Base-by-base conservation (phyloP, 495 filamentous ascomycete species). In the Rostrohypoxylon terebratum region DNA sequence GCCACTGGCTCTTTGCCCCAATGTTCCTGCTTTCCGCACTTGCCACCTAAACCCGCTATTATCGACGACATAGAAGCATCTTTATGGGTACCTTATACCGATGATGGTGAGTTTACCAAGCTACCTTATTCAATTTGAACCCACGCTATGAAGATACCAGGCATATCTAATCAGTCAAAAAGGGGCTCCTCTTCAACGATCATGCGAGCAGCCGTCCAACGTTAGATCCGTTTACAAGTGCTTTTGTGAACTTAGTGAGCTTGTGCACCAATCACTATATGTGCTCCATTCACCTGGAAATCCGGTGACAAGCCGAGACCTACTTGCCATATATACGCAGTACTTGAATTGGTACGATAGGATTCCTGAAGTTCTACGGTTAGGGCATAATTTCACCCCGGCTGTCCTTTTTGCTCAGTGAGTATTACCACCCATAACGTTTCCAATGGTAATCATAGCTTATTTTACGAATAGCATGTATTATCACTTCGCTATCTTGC, bases 191-290 rank as follows among this genome's bases (percentile, higher is more conserved):
- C 71, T 84, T 7, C 82, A 84, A 50, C 80, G 78, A 54, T 82
- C 82, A 3, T 86, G 81, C 68, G 83, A 83, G 42, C 85, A 87
- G 65, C 84, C 85, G 0, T 86, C 83, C 10, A 87, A 87, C 60
- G 84, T 88, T 25, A 79, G 85, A 31, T 88, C 87, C 36, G 84
- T 89, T 10, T 88, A 87, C 70, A 86, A 85, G 66, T 86, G 86
- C 45, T 89, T 90, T 63, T 89, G 87, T 72, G 87, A 88, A 65
- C 84, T 92, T 36, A 90, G 88, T 62, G 90, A 92, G 77, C 85
- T 92, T 10, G 85, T 91, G 3, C 89, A 90, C 61, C 84, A 90
- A 70, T 86, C 86, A 10, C 76, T 91, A n/a, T 89, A 87, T 68
- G 82, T 88, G 21, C 81, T 91, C 8, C 89, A 89, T 72, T 86